A percentile compares a stretch with the other conserved stretches of the same genome.
Evolutionary conservation across 139 green algal genomes (phyloP).

Genomic region (Chlamydomonas schloesseri): DNA sequence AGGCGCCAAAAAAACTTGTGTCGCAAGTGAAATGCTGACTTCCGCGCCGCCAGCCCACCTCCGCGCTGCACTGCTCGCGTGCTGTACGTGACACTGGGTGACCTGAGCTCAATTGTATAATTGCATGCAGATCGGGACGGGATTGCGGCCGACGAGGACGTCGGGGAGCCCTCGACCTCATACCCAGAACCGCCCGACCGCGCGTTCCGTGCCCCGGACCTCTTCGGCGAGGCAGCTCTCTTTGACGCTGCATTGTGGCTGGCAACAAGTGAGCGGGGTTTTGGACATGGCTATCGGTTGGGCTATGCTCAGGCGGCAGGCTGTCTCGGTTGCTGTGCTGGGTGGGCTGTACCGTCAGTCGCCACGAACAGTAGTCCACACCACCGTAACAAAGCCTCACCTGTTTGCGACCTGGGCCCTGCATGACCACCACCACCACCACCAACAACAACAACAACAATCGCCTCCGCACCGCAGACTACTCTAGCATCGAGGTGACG

Average conservation of each 20-base stretch:
- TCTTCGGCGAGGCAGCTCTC: conserved; percentile 68
- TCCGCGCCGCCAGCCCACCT: no score
- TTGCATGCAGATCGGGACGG: conserved; percentile 38
- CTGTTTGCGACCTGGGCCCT: no score
- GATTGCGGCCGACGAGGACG: conserved; percentile 28
- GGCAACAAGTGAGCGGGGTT: conserved; percentile 39
- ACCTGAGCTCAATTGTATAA: not conserved
- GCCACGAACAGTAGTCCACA: no score
- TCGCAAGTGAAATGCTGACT: no score
- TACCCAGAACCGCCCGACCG: conserved; percentile 57
- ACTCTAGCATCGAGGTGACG: conserved; percentile 22
- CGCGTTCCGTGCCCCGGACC: conserved; percentile 59
- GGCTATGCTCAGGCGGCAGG: no score
- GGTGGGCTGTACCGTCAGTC: no score
- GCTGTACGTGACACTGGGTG: no score
- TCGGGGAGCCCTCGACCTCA: conserved; percentile 43
- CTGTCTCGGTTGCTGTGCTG: no score
- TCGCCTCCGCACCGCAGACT: conserved; percentile 22
- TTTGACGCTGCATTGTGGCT: conserved; percentile 51
- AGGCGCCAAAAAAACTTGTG: not conserved
- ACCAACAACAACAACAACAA: no score
- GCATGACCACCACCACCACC: no score
- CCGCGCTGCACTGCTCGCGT: no score
- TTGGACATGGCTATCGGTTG: not conserved
- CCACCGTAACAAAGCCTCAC: no score